Percentiles rank a stretch among this genome's conserved stretches.
phyloP scores from a whole-genome alignment of 192 early-diverging fungal genomes.

The Coemansia sp. region DNA sequence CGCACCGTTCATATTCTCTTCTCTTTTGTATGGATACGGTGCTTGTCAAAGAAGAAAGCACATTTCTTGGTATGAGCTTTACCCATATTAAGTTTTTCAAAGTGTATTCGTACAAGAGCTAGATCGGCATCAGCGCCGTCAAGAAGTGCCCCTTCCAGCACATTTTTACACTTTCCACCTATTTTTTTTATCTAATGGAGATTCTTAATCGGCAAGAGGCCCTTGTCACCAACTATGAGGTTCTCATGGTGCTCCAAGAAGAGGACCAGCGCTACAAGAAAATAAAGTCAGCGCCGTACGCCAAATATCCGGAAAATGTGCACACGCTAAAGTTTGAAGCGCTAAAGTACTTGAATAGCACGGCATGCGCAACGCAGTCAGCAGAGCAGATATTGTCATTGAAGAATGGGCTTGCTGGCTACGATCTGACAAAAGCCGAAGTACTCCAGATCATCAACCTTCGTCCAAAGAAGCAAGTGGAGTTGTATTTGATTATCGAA shows the following conservation, averaged over 20 bases:
- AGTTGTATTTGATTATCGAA: constrained; percentile 70
- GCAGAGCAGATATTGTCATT: constrained; percentile 52
- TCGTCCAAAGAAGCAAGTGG: constrained; percentile 63
- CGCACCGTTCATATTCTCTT: neutral
- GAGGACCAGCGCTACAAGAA: constrained; percentile 44
- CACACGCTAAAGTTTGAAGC: constrained; percentile 64
- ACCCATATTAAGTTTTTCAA: neutral
- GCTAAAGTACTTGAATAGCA: constrained; percentile 57
- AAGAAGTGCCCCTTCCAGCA: too few relatives aligned
- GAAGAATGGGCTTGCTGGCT: constrained; percentile 47
- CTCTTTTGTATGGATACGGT: neutral
- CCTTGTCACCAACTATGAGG: constrained; percentile 70
- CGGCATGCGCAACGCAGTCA: constrained; percentile 62
- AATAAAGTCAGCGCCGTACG: constrained; percentile 26
- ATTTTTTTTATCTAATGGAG: constrained; percentile 52
- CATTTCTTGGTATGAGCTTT: neutral
- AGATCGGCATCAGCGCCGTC: neutral
- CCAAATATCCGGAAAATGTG: constrained; percentile 61
- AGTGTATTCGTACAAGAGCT: neutral
- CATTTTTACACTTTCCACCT: too few relatives aligned
- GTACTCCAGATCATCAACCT: constrained; percentile 73
- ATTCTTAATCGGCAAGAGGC: constrained; percentile 62
- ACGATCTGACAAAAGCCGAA: constrained; percentile 69
- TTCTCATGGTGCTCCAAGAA: constrained; percentile 61
- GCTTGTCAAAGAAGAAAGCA: neutral